Conservation (phyloP, 2,329 filamentous ascomycete species). For the Venturia nashicola region DNA sequence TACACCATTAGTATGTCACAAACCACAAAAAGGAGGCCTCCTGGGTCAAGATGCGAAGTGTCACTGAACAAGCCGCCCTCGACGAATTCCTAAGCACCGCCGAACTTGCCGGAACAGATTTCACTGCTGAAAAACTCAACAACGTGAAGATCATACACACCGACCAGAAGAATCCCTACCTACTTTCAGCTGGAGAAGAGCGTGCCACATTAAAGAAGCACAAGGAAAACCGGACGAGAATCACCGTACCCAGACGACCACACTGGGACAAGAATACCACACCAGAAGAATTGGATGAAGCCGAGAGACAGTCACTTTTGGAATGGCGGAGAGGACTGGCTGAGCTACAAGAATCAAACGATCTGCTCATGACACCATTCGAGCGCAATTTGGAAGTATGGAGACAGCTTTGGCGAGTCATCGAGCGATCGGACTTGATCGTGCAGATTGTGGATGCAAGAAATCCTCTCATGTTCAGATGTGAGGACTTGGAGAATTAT, state of each 20-base stretch:
- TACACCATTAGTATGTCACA: slow-evolving; percentile 58
- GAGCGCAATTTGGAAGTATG: slow-evolving; percentile 96
- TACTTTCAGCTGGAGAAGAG: slow-evolving; percentile 79
- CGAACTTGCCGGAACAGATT: slow-evolving; percentile 94
- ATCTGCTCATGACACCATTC: slow-evolving; percentile 93
- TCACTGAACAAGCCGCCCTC: slow-evolving; percentile 90
- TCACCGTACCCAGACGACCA: slow-evolving; percentile 84
- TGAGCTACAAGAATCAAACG: slow-evolving; percentile 85
- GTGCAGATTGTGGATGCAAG: slow-evolving; percentile 98
- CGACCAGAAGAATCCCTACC: slow-evolving; percentile 89
- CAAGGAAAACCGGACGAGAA: slow-evolving; percentile 59
- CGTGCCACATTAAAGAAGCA: slow-evolving; percentile 68
- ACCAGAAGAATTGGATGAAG: slow-evolving; percentile 62
- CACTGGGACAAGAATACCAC: slow-evolving; percentile 82
- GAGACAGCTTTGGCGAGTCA: slow-evolving; percentile 95
- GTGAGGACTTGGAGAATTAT: slow-evolving; percentile 83
- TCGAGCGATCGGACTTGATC: slow-evolving; percentile 87
- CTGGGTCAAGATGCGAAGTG: slow-evolving; percentile 99
- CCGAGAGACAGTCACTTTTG: slow-evolving; percentile 70
- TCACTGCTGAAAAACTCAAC: slow-evolving; percentile 97
- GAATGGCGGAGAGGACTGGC: slow-evolving; percentile 84
- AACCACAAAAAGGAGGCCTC: slow-evolving; percentile 82
- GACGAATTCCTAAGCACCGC: slow-evolving; percentile 95
- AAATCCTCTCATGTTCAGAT: slow-evolving; percentile 88
- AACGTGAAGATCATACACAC: slow-evolving; percentile 98